Conservation (phyloP, 2,329 filamentous ascomycete species). For the Bipolaris gigantea region DNA sequence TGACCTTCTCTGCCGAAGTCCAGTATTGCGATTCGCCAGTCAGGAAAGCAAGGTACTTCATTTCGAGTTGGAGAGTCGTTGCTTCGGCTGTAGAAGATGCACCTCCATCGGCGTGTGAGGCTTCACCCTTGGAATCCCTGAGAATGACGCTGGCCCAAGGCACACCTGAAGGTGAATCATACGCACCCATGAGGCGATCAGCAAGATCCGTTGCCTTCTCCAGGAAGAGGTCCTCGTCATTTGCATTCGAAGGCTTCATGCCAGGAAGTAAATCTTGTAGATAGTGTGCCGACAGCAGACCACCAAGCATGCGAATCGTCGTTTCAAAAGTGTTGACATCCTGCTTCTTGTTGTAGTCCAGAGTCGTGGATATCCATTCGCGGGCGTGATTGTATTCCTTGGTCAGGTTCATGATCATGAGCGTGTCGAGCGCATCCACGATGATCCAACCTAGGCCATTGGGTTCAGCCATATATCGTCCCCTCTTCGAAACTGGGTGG, state of each 20-base stretch:
- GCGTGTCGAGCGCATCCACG: constrained; percentile 89
- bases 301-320: constrained; percentile 95
- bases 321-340: constrained; percentile 98
- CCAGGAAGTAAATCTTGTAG: constrained; percentile 80
- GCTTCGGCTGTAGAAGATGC: constrained; percentile 94
- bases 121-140: constrained; percentile 72
- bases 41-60: constrained; percentile 94
- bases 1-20: constrained; percentile 88
- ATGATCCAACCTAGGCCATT: constrained; percentile 98
- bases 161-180: constrained; percentile 82
- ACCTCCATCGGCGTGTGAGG: constrained; percentile 80
- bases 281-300: constrained; percentile 90
- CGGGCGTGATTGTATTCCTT: constrained; percentile 80
- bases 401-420: constrained; percentile 98
- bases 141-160: constrained; percentile 91
- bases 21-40: constrained; percentile 93
- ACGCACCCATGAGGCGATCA: constrained; percentile 82
- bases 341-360: constrained; percentile 89
- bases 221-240: constrained; percentile 88
- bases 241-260: constrained; percentile 72
- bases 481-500: constrained; percentile 76
- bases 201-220: constrained; percentile 95
- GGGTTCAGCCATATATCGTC: constrained; percentile 76
- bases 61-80: constrained; percentile 88
- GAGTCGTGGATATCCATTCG: constrained; percentile 79